Base-by-base conservation (phyloP, 805 yeast genomes). In the Ogataea siamensis region DNA sequence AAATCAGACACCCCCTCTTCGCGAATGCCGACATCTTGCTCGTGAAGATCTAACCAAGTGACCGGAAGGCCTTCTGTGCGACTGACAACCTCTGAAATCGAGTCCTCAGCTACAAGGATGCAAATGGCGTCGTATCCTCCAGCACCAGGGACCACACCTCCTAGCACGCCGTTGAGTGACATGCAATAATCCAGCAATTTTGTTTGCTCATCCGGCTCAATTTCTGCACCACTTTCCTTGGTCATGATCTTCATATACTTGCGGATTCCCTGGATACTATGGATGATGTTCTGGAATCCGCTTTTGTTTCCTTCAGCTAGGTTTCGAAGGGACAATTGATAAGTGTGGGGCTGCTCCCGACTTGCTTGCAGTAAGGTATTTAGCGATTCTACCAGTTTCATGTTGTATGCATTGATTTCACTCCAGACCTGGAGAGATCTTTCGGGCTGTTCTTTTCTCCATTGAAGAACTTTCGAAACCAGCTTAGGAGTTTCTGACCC, bases 131-230 rank as follows among this genome's bases (percentile, higher is more conserved):
- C 99, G 56, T 80, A 84, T 0, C 99, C 99, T 18, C 99, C 99
- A 0, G 99, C 99, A 2, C 99, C 99, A 0, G 99, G 99, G 3
- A 93, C 95, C 22, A 93, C 89, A n/a, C 96, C 97, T 0, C 96
- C 95, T 13, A 91, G 50, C 20, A 87, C 93, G 11, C 99, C 99
- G 0, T 66, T 67, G 14, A 86, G 55, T 6, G 60, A 48, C 27
- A 70, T 58, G 41, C 84, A 78, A 12, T 66, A 58, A 53, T 91
- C 78, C 6, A 93, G 63, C 5, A 93, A 66, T 2, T 49, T 43
- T 0, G 96, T 85, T 61, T 93, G 99, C 14, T 71, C 66, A 2
- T 55, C 60, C 0, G 99, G 99, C 60, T 93, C 98, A 34, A 93
- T 77, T n/a, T 83, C 87, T 0, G 94, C 97, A 0, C 83, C 84